These are phyloP conservation scores for Penicillium concentricum DNA, from an alignment of 2,329 filamentous ascomycete species.

Conservation along the genomic window DNA sequence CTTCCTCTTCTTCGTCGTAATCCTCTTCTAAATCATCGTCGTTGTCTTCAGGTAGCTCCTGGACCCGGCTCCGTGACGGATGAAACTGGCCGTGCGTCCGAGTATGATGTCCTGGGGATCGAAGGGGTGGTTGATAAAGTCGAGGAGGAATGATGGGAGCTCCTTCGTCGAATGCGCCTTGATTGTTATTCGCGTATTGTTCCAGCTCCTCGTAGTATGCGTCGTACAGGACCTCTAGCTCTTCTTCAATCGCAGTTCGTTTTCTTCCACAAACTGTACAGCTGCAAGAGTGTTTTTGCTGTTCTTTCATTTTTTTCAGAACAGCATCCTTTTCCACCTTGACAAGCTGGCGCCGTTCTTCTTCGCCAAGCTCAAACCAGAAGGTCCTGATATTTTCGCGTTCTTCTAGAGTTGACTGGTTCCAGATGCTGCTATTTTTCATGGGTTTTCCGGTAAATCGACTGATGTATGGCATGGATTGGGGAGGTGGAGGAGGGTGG, in stretches of 20 bases:
- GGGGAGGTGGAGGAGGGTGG: conserved; percentile 44
- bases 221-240: conserved; percentile 95
- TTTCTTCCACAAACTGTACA: conserved; percentile 97
- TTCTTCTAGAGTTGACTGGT: conserved; percentile 90
- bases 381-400: conserved; percentile 97
- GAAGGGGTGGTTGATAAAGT: conserved; percentile 56
- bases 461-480: conserved; percentile 44
- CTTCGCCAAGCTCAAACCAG: conserved; percentile 91
- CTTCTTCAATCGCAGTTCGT: conserved; percentile 94
- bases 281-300: conserved; percentile 98
- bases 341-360: conserved; percentile 90
- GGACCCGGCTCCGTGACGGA: conserved; percentile 71
- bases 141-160: conserved; percentile 69
- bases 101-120: conserved; percentile 60
- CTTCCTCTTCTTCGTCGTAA: conserved; percentile 56
- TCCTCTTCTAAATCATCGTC: conserved; percentile 55
- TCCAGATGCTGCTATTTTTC: conserved; percentile 87
- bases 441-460: conserved; percentile 50
- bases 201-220: conserved; percentile 98
- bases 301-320: conserved; percentile 98
- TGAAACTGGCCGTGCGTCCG: conserved; percentile 57
- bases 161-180: conserved; percentile 59
- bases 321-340: conserved; percentile 99
- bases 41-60: conserved; percentile 57
- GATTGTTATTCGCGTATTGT: conserved; percentile 87